phyloP scores from a whole-genome alignment of 2,329 filamentous ascomycete species.

The Pseudogymnoascus destructans region DNA sequence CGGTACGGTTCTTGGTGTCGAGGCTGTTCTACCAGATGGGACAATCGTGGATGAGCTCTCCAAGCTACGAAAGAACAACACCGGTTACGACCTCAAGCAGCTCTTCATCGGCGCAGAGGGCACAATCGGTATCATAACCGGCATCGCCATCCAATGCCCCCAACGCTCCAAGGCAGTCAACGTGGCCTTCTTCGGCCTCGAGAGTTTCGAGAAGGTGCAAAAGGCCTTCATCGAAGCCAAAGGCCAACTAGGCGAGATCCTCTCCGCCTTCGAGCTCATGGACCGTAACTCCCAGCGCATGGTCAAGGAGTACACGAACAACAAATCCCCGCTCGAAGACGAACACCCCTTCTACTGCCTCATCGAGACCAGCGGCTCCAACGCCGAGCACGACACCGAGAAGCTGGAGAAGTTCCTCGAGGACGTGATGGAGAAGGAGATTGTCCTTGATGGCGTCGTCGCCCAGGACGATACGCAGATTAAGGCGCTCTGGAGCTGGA shows the following conservation, averaged over 20 bases:
- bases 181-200: conserved; percentile 84
- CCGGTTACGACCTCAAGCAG: conserved; percentile 93
- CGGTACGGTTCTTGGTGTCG: conserved; percentile 80
- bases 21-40: conserved; percentile 87
- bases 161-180: conserved; percentile 80
- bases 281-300: conserved; percentile 70
- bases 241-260: conserved; percentile 78
- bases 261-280: conserved; percentile 97
- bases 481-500: conserved; percentile 75
- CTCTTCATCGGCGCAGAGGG: conserved; percentile 93
- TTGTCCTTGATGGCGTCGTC: conserved; percentile 79
- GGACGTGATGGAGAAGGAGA: conserved; percentile 75
- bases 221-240: conserved; percentile 81
- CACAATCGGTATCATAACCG: conserved; percentile 89
- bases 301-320: conserved; percentile 60
- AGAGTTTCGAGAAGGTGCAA: conserved; percentile 82
- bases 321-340: conserved; percentile 67
- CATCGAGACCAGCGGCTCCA: conserved; percentile 91
- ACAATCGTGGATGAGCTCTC: conserved; percentile 83
- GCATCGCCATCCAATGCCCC: conserved; percentile 76
- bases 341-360: conserved; percentile 92
- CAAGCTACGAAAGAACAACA: conserved; percentile 93
- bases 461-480: conserved; percentile 90
- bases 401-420: conserved; percentile 88
- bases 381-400: conserved; percentile 80